Evolutionary conservation across 768 basidiomycete genomes (phyloP).

Genomic region (Macrolepiota dolichaula): DNA sequence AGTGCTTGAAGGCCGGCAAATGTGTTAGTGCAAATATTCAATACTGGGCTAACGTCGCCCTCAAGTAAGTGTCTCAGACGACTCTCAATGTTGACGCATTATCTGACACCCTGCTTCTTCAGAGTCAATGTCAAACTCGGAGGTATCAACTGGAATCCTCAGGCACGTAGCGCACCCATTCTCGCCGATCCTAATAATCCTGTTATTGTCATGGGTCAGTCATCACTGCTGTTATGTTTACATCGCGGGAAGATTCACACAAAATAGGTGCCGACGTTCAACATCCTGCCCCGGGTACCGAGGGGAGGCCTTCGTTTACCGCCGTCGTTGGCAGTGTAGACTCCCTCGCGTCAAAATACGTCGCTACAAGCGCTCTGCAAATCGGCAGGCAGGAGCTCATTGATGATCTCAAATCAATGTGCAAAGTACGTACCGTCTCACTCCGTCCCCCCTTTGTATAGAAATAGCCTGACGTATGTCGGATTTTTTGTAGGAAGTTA

Average conservation of each 20-base stretch:
- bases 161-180: slow-evolving; percentile 50
- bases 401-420: slow-evolving; percentile 62
- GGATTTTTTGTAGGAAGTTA: slow-evolving; percentile 36
- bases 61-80: slow-evolving; percentile 51
- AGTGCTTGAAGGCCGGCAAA: slow-evolving; percentile 66
- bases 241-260: not conserved
- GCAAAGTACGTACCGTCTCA: slow-evolving; percentile 40
- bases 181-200: slow-evolving; percentile 66
- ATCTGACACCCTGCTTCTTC: not conserved
- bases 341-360: slow-evolving; percentile 63
- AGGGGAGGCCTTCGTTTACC: slow-evolving; percentile 73
- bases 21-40: slow-evolving; percentile 63
- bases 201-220: slow-evolving; percentile 71
- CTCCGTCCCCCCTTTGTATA: not conserved
- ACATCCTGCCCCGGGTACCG: slow-evolving; percentile 74
- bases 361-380: slow-evolving; percentile 53
- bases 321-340: slow-evolving; percentile 76
- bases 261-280: slow-evolving; percentile 71
- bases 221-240: not conserved
- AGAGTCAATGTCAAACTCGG: slow-evolving; percentile 84
- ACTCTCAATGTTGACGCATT: not conserved
- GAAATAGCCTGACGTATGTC: not conserved
- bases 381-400: slow-evolving; percentile 65
- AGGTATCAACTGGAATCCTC: slow-evolving; percentile 75
- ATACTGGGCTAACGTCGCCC: slow-evolving; percentile 75